Evolutionary conservation across 768 basidiomycete genomes (phyloP).

Genomic region (Ramaria rubella): DNA sequence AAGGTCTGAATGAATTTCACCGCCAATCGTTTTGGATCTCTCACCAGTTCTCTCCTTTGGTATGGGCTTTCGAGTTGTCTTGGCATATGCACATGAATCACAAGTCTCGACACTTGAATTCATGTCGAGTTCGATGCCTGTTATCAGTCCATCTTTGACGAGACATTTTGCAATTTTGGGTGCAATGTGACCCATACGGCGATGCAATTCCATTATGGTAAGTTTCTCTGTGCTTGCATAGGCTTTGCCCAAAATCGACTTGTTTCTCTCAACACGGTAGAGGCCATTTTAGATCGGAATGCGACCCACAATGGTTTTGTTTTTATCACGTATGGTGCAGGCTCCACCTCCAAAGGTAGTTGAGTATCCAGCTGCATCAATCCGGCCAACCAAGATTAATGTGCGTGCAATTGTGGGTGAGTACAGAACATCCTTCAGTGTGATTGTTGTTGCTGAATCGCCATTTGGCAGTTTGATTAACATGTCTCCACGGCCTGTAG

Average conservation of each 20-base stretch:
- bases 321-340: too few relatives aligned
- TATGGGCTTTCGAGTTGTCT: constrained; percentile 29
- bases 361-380: too few relatives aligned
- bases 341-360: too few relatives aligned
- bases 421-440: constrained; percentile 12
- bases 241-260: constrained; percentile 23
- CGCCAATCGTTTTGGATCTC: too few relatives aligned
- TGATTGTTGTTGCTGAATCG: constrained; percentile 17
- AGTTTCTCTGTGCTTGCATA: constrained; percentile 31
- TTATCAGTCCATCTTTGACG: constrained; percentile 23
- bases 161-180: too few relatives aligned
- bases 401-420: constrained; percentile 17
- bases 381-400: constrained; percentile 21
- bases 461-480: constrained; percentile 11
- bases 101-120: too few relatives aligned
- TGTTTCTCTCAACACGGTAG: constrained; percentile 12
- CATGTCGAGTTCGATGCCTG: constrained; percentile 26
- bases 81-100: constrained; percentile 38
- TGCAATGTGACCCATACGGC: constrained; percentile 11
- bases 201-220: too few relatives aligned
- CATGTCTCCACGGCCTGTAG: neutral
- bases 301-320: too few relatives aligned
- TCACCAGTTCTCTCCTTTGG: constrained; percentile 14
- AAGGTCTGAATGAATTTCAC: too few relatives aligned
- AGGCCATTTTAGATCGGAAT: constrained; percentile 22